Base-by-base conservation (phyloP, 2,329 filamentous ascomycete species). In the Nectriaceae sp. region DNA sequence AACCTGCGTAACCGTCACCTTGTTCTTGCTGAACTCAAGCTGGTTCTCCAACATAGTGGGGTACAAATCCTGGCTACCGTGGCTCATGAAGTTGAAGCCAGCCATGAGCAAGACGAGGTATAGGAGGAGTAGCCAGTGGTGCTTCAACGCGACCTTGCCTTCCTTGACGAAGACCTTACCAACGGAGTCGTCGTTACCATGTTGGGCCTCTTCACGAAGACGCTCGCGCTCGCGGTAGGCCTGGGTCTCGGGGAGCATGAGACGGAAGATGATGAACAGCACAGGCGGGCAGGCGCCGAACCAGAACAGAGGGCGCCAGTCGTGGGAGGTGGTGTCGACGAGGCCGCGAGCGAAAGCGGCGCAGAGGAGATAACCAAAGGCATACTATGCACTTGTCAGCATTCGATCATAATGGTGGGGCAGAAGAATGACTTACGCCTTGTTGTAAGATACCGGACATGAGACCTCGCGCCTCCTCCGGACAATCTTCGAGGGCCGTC, bases 41-140 rank as follows among this genome's bases (percentile, higher is more conserved):
- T 84, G 78, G 57, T 79, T 81, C 54, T 72, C 66, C 20, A 85
- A 65, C 77, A 85, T 77, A 18, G 80, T 83, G 3, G 81, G 81
- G 56, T 84, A 84, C 21, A 85, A 64, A 57, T 83, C 80, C 66
- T 88, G 69, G 19, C 83, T 87, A 45, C 88, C 88, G 64, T 92
- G 89, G 16, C 85, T 88, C 88, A 94, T 91, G 65, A 94, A 95
- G 71, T 95, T 96, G 75, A 96, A 94, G 4, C 90, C 90, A 2
- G 89, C 87, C 89, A 95, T 95, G 33, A 96, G 75, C 18, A 96
- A 74, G 5, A 96, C 89, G 48, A 96, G 76, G 70, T 96, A 96
- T 29, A 84, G 74, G 47, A 96, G 75, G 3, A 95, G 70, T 13
- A 90, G 55, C 91, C 91, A 96, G 69, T 96, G 89, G 11, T 83